These are phyloP conservation scores for Lasiodiplodia gonubiensis DNA, from an alignment of 2,329 filamentous ascomycete species.

Conservation along the genomic window DNA sequence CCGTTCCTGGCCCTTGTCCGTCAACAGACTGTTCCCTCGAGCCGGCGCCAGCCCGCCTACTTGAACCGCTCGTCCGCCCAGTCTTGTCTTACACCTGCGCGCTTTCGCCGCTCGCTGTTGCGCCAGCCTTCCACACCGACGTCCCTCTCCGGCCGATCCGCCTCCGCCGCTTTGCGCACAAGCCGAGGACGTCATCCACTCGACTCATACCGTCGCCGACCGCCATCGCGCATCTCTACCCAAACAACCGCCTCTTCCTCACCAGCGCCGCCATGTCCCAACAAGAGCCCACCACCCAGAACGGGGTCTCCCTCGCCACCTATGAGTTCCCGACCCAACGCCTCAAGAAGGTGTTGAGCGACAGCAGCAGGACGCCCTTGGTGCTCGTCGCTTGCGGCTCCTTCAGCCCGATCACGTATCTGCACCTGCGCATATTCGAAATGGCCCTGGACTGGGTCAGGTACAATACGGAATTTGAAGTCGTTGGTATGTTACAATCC, in stretches of 20 bases:
- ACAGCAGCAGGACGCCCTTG: slow-evolving; percentile 61
- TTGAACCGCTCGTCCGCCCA: slow-evolving; percentile 16
- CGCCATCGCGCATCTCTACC: slow-evolving; percentile 1
- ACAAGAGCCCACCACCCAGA: slow-evolving; percentile 31
- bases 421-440: slow-evolving; percentile 86
- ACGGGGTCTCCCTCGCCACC: slow-evolving; percentile 45
- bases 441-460: slow-evolving; percentile 82
- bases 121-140: slow-evolving; percentile 7
- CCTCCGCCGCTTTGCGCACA: slow-evolving; percentile 23
- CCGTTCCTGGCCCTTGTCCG: slow-evolving; percentile 14
- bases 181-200: slow-evolving; percentile 27
- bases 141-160: slow-evolving; percentile 25
- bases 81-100: background rate
- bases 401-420: slow-evolving; percentile 76
- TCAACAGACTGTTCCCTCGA: slow-evolving; percentile 17
- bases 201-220: slow-evolving; percentile 25
- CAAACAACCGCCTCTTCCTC: background rate
- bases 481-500: slow-evolving; percentile 75
- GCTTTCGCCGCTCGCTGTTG: background rate
- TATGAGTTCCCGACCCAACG: slow-evolving; percentile 69
- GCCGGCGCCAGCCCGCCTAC: slow-evolving; percentile 13
- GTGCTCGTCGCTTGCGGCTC: slow-evolving; percentile 72
- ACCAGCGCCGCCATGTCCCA: slow-evolving; percentile 13
- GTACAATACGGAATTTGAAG: slow-evolving; percentile 74
- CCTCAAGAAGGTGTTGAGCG: slow-evolving; percentile 62